A percentile compares a stretch with the other conserved stretches of the same genome.
These are phyloP conservation scores for Chlorophyllum brunneum DNA, from an alignment of 768 basidiomycete species.

Conservation along the genomic window DNA sequence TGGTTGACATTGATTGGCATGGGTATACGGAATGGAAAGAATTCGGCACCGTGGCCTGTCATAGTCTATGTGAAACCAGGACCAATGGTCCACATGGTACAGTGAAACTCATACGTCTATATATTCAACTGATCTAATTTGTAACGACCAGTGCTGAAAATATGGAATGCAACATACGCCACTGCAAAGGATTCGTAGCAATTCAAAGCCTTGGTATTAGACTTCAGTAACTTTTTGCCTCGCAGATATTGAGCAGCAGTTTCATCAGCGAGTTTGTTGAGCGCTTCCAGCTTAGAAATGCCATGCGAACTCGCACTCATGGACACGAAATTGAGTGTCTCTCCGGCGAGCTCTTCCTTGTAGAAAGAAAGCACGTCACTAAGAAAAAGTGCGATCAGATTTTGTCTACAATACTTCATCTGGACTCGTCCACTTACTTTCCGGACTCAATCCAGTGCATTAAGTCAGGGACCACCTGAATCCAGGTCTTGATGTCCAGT, in stretches of 20 bases:
- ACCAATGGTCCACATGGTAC: too few species aligned
- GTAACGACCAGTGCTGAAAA: too few species aligned
- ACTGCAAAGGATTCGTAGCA: neutral
- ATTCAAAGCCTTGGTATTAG: neutral
- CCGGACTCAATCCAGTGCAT: constrained; percentile 2
- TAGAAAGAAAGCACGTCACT: constrained; percentile 39
- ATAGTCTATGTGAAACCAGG: too few species aligned
- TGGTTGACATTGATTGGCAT: too few species aligned
- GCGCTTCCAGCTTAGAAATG: constrained; percentile 23
- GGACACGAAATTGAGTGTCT: constrained; percentile 31
- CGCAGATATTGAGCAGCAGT: neutral
- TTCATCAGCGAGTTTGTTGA: constrained; percentile 21
- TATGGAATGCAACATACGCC: constrained; percentile 1
- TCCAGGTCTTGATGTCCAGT: neutral
- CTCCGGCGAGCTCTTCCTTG: constrained; percentile 33
- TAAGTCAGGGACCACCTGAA: constrained; percentile 4
- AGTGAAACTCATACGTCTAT: too few species aligned
- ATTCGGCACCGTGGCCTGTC: too few species aligned
- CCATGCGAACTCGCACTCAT: constrained; percentile 21
- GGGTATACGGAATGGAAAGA: too few species aligned
- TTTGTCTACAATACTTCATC: neutral
- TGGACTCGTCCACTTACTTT: neutral
- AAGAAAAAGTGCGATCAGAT: neutral
- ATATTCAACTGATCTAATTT: too few species aligned
- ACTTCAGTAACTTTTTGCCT: neutral